Conservation (phyloP, 345 rosid genomes). For the Salix exigua region DNA sequence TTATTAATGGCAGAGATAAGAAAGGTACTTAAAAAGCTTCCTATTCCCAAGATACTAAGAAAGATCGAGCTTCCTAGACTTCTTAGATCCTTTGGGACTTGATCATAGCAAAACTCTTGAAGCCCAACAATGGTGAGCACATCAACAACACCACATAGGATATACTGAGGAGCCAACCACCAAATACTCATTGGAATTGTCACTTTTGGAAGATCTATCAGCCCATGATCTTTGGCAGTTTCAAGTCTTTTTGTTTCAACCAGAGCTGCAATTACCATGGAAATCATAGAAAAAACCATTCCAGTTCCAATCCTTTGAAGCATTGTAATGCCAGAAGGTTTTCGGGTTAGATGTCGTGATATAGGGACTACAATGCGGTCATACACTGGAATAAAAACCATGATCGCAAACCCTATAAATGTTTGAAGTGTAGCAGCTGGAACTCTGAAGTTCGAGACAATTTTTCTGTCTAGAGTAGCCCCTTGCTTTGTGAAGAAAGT, state of each 20-base stretch:
- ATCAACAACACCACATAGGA: neutral
- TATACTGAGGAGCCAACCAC: neutral
- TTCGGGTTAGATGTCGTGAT: conserved; percentile 11
- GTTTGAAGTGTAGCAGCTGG: conserved; percentile 19
- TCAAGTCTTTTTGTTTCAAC: neutral
- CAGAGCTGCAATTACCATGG: conserved; percentile 11
- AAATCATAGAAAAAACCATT: conserved; percentile 7
- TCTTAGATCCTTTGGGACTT: conserved; percentile 4
- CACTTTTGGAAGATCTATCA: neutral
- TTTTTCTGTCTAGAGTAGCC: conserved; percentile 14
- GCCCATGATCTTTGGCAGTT: neutral
- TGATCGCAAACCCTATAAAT: conserved; percentile 11
- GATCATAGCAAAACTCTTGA: conserved; percentile 8
- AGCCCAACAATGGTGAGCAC: neutral
- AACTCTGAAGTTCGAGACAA: conserved; percentile 3
- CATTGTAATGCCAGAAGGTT: conserved; percentile 17
- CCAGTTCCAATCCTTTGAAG: conserved; percentile 23
- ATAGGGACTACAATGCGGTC: conserved; percentile 18
- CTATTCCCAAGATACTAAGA: neutral
- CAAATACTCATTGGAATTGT: neutral
- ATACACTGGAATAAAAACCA: conserved; percentile 12
- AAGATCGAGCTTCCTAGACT: conserved; percentile 3
- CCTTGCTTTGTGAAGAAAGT: conserved; percentile 31
- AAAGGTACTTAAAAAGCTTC: conserved; percentile 5
- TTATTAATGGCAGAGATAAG: neutral